A percentile compares a stretch with the other conserved stretches of the same genome.
Evolutionary conservation across 768 basidiomycete genomes (phyloP).

Genomic region (Favolaschia claudopus): DNA sequence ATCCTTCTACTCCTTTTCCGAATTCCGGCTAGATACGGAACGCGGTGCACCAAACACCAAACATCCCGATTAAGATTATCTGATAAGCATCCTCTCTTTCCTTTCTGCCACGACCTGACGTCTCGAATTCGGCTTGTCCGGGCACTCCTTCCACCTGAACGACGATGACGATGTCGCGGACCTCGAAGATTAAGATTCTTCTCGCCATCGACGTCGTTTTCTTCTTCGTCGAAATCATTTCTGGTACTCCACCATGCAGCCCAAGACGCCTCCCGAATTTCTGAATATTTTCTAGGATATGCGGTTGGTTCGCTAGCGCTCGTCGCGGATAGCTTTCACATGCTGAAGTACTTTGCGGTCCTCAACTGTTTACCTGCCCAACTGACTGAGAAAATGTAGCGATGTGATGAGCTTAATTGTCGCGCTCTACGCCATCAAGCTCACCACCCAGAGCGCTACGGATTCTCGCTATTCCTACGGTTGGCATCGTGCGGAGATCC

Average conservation of each 20-base stretch:
- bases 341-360: slow-evolving; percentile 84
- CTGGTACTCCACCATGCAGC: slow-evolving; percentile 55
- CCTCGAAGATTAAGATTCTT: slow-evolving; percentile 76
- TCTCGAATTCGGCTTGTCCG: too few species aligned
- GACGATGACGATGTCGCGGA: slow-evolving; percentile 70
- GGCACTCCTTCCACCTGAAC: too few species aligned
- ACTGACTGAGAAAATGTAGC: slow-evolving; percentile 50
- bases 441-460: slow-evolving; percentile 63
- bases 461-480: slow-evolving; percentile 93
- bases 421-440: slow-evolving; percentile 94
- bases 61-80: too few species aligned
- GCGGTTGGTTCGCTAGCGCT: slow-evolving; percentile 95
- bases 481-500: slow-evolving; percentile 98
- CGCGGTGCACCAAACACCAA: too few species aligned
- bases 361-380: background rate
- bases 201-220: slow-evolving; percentile 86
- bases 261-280: slow-evolving; percentile 11
- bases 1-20: too few species aligned
- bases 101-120: too few species aligned
- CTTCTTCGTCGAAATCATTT: slow-evolving; percentile 86
- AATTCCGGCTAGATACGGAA: too few species aligned
- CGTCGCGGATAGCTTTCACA: slow-evolving; percentile 97
- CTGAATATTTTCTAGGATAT: slow-evolving; percentile 66
- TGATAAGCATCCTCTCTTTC: too few species aligned
- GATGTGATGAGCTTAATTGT: slow-evolving; percentile 96